These are phyloP conservation scores for Mycosphaerella sp. DNA, from an alignment of 2,329 filamentous ascomycete genomes.

Conservation along the genomic window DNA sequence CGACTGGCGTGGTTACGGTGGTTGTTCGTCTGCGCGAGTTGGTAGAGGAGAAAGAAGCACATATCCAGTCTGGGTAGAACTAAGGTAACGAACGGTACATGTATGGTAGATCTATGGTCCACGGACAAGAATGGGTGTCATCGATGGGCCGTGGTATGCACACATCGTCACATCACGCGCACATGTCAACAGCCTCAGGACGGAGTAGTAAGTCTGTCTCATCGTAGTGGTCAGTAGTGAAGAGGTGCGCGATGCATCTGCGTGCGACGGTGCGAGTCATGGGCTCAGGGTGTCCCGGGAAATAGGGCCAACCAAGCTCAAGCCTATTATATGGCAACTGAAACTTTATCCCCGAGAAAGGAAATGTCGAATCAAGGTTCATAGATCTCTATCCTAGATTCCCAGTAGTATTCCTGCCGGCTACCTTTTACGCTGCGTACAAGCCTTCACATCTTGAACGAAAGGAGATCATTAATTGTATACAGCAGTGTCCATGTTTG, in stretches of 20 bases:
- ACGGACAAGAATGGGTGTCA: no score
- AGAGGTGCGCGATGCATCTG: background rate
- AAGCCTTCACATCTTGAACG: background rate
- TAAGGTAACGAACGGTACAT: no score
- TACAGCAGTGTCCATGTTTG: background rate
- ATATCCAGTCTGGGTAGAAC: background rate
- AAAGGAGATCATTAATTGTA: background rate
- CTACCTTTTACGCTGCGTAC: background rate
- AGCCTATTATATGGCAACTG: background rate
- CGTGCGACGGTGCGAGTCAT: conserved; percentile 3
- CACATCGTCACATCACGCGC: background rate
- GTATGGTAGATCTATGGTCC: no score
- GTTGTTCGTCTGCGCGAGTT: no score
- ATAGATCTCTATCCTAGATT: background rate
- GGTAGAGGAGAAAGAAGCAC: no score
- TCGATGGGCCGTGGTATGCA: background rate
- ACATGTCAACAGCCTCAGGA: no score
- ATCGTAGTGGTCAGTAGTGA: background rate
- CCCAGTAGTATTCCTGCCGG: background rate
- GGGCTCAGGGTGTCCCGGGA: background rate
- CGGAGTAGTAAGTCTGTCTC: no score
- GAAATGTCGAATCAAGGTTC: background rate
- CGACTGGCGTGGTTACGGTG: no score
- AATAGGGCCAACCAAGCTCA: background rate
- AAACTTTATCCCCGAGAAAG: background rate